phyloP scores from a whole-genome alignment of 495 filamentous ascomycete species.

The Baudoinia panamericana region DNA sequence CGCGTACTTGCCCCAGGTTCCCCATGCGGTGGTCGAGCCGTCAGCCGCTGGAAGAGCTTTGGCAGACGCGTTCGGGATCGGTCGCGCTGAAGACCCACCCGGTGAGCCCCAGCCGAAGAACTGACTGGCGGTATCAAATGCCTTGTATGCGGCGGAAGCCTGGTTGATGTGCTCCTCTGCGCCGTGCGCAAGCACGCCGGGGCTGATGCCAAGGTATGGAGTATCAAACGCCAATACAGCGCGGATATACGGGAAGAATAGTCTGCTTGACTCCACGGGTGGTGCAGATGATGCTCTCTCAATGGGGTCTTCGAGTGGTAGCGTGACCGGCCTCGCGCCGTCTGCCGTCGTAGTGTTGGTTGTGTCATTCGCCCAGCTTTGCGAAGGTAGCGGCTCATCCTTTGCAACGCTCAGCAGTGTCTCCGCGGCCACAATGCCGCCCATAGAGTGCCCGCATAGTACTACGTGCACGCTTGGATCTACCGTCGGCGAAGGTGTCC shows the following conservation, averaged over 20 bases:
- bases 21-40: conserved; percentile 40
- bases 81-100: conserved; percentile 3
- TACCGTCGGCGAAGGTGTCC: conserved; percentile 74
- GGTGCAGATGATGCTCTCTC: conserved; percentile 15
- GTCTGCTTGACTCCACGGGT: conserved; percentile 26
- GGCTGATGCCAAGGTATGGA: conserved; percentile 80
- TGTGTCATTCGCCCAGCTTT: conserved; percentile 20
- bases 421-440: conserved; percentile 90
- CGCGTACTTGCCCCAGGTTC: conserved; percentile 68
- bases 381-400: conserved; percentile 44
- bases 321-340: not conserved
- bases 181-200: conserved; percentile 76
- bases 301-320: conserved; percentile 1
- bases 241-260: conserved; percentile 62
- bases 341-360: conserved; percentile 6
- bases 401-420: conserved; percentile 55
- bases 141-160: conserved; percentile 53
- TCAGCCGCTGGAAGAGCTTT: conserved; percentile 25
- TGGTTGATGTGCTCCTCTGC: conserved; percentile 75
- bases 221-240: conserved; percentile 92
- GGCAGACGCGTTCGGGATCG: conserved; percentile 12
- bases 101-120: conserved; percentile 43
- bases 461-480: conserved; percentile 78
- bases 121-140: conserved; percentile 50
- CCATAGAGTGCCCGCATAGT: conserved; percentile 89